Evolutionary conservation across 2,329 filamentous ascomycete genomes (phyloP), one percentile per base, ranked within the genome.

Genomic region (Xylariaceae sp.): DNA sequence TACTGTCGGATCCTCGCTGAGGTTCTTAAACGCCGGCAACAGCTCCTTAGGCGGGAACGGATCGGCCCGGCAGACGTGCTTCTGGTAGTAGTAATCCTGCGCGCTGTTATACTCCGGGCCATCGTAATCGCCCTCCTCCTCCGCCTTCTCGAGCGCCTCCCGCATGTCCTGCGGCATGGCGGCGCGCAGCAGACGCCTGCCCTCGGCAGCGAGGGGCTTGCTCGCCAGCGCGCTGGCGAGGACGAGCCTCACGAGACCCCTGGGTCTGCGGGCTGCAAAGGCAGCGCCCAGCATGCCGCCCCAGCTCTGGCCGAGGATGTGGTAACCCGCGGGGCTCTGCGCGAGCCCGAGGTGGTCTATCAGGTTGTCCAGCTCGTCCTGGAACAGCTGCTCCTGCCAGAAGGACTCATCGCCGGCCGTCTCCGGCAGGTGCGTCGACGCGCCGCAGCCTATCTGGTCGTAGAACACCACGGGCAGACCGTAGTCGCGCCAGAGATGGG

Each of bases 231-330:
- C 41, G 15, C 44, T 49, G 8, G 42, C 48, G 2, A 52, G 39
- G 7, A 52, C 34, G 15, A 48, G 16, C 14, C 40, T 48, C 8
- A 30, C 32, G 0, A 49, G 34, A 15, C 50, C 48, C 30, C 5
- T 9, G 9, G 48, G 48, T 4, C n/a, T 34, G 12, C 40, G 31
- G 9, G 44, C 19, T 3, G 50, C 29, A 24, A 49, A 52, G 1
- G 43, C 45, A 1, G 44, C 32, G 6, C 40, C 44, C 1, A 51
- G 42, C 41, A 48, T 46, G 16, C 45, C 50, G 6, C 45, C 46
- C 45, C 45, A 51, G 36, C 46, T 50, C 21, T 51, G 49, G 29
- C 48, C 44, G 19, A 51, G 41, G 7, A 50, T 31, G 16, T 50
- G 36, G 14, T 46, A 49, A n/a, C 44, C 46, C 3, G 11, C 17